phyloP scores from a whole-genome alignment of 148 eudicot species.

The Diospyros kaki region DNA sequence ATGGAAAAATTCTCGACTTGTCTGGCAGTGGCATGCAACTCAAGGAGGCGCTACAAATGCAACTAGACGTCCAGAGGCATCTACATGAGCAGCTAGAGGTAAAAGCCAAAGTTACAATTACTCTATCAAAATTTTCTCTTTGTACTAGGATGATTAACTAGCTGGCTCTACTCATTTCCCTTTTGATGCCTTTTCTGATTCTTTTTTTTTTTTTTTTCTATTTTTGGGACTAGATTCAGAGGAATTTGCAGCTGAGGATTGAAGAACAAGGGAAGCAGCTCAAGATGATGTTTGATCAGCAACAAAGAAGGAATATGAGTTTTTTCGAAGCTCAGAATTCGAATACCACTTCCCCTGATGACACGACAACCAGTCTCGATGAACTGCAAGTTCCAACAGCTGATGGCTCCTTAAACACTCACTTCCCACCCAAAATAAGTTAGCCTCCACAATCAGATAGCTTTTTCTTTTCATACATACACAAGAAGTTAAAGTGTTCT shows the following conservation, averaged over 20 bases:
- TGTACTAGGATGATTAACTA: not conserved
- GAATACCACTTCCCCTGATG: slow-evolving; percentile 19
- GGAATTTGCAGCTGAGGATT: slow-evolving; percentile 68
- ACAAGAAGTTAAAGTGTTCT: not conserved
- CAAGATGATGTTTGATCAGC: slow-evolving; percentile 71
- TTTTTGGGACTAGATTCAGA: slow-evolving; percentile 47
- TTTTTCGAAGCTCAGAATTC: slow-evolving; percentile 25
- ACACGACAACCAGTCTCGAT: slow-evolving; percentile 29
- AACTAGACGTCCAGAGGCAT: slow-evolving; percentile 78
- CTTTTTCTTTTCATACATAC: not conserved
- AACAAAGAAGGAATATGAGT: slow-evolving; percentile 36
- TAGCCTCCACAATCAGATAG: slow-evolving; percentile 2
- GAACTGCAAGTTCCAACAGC: slow-evolving; percentile 28
- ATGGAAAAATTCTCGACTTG: not conserved
- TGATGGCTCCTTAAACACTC: slow-evolving; percentile 28
- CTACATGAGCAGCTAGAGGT: slow-evolving; percentile 91
- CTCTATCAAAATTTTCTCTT: not conserved
- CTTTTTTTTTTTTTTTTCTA: not conserved
- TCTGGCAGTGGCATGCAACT: slow-evolving; percentile 56
- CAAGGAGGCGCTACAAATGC: slow-evolving; percentile 73
- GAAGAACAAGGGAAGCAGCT: slow-evolving; percentile 84
- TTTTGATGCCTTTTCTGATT: not conserved
- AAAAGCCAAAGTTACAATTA: not conserved
- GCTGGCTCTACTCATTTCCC: not conserved
- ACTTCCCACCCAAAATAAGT: slow-evolving; percentile 28